Conservation (phyloP, 1,284 basidiomycete genomes). For the Leccinum griseonigrum region DNA sequence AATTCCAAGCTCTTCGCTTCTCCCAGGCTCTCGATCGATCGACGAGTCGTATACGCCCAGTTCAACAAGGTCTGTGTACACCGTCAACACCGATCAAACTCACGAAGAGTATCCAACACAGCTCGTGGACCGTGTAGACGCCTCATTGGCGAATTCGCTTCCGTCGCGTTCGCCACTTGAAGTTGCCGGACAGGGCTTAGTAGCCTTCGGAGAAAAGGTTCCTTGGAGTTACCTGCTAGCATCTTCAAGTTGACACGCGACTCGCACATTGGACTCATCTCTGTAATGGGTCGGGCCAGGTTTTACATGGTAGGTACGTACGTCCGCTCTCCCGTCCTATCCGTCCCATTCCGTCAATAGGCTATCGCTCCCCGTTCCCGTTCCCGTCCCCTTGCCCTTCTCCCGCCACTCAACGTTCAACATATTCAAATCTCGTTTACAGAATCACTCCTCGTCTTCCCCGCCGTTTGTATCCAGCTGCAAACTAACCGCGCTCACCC, state of each 20-base stretch:
- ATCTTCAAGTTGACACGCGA: conserved; percentile 76
- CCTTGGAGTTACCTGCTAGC: conserved; percentile 84
- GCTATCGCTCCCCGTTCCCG: too few species aligned
- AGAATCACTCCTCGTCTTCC: conserved; percentile 71
- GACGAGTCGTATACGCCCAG: too few species aligned
- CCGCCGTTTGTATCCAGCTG: conserved; percentile 36
- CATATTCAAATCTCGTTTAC: not conserved
- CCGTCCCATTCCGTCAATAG: too few species aligned
- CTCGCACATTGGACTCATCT: conserved; percentile 82
- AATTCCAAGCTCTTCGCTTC: conserved; percentile 58
- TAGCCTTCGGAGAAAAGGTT: conserved; percentile 69
- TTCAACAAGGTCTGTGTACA: too few species aligned
- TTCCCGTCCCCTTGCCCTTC: not conserved
- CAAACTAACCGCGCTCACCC: not conserved
- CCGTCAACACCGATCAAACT: too few species aligned
- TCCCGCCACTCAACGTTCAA: not conserved
- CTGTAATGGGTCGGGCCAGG: conserved; percentile 80
- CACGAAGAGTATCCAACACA: too few species aligned
- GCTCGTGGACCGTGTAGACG: conserved; percentile 47
- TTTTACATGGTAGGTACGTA: conserved; percentile 59
- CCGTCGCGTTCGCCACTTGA: conserved; percentile 48
- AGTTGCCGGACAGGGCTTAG: conserved; percentile 35
- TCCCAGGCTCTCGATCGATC: conserved; percentile 23
- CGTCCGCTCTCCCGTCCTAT: conserved; percentile 13
- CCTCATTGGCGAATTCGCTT: conserved; percentile 56